Evolutionary conservation across 2,329 filamentous ascomycete species (phyloP).

Genomic region (Microsporum ferrugineum): DNA sequence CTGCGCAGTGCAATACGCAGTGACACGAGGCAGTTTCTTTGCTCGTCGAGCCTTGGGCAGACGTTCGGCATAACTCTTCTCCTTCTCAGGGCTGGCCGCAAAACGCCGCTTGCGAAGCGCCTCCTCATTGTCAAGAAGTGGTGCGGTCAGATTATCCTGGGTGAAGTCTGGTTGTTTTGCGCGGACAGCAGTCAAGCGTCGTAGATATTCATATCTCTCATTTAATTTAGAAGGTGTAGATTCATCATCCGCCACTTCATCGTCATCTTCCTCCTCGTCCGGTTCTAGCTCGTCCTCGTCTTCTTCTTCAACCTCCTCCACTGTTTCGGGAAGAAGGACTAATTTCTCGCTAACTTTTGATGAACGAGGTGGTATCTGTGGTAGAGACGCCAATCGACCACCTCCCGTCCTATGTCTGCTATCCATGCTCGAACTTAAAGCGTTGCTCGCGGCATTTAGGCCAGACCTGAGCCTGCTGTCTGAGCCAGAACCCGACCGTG

Average conservation of each 20-base stretch:
- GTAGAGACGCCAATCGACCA: constrained; percentile 43
- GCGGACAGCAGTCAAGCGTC: constrained; percentile 24
- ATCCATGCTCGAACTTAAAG: constrained; percentile 7
- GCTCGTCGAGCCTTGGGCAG: constrained; percentile 77
- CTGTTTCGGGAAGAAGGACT: constrained; percentile 81
- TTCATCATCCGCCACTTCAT: constrained; percentile 17
- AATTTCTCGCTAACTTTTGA: constrained; percentile 95
- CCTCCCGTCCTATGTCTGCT: constrained; percentile 15
- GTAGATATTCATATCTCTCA: constrained; percentile 27
- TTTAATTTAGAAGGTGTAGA: constrained; percentile 5
- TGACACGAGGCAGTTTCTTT: constrained; percentile 79
- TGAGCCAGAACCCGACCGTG: neutral
- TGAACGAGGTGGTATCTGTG: constrained; percentile 67
- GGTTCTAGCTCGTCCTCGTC: constrained; percentile 33
- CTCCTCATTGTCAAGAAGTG: constrained; percentile 48
- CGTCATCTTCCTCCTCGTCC: constrained; percentile 18
- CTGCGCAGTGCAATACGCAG: constrained; percentile 92
- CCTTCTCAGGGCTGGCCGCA: constrained; percentile 35
- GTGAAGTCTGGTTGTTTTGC: constrained; percentile 43
- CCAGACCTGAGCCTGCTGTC: neutral
- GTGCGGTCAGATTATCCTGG: constrained; percentile 42
- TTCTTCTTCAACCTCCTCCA: constrained; percentile 39
- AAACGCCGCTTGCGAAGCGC: constrained; percentile 44
- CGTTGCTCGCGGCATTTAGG: neutral
- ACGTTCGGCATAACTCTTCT: constrained; percentile 90